Conservation (phyloP, 1,284 basidiomycete genomes). For the Heimioporus punctisporus region DNA sequence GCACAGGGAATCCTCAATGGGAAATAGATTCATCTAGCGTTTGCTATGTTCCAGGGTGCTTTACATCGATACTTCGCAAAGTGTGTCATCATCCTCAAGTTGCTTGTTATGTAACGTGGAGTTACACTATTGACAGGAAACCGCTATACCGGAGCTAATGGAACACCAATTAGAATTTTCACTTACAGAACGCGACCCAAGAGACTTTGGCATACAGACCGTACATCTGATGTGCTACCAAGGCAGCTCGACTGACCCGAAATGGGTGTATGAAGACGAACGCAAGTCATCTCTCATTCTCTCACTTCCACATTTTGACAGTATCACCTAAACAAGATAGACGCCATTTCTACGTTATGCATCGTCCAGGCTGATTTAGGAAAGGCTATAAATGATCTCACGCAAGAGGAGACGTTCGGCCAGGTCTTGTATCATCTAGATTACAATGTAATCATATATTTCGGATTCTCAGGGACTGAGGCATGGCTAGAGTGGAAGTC, state of each 20-base stretch:
- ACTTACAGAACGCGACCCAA: background rate
- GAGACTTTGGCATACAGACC: slow-evolving; percentile 6
- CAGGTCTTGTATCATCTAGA: slow-evolving; percentile 7
- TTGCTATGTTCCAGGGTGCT: slow-evolving; percentile 5
- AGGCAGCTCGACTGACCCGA: slow-evolving; percentile 2
- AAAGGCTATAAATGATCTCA: background rate
- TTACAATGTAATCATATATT: slow-evolving; percentile 11
- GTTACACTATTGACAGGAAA: too few species aligned
- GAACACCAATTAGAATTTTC: slow-evolving; percentile 1
- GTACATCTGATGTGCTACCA: slow-evolving; percentile 6
- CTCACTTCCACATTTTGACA: background rate
- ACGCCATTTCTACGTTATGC: slow-evolving; percentile 3
- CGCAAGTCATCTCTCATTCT: background rate
- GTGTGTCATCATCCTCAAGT: slow-evolving; percentile 4
- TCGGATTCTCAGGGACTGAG: slow-evolving; percentile 4
- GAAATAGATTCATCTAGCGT: slow-evolving; percentile 4
- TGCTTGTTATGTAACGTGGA: background rate
- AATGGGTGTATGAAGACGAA: slow-evolving; percentile 13
- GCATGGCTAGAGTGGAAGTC: slow-evolving; percentile 8
- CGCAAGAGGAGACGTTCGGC: background rate
- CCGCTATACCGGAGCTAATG: too few species aligned
- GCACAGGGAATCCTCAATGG: too few species aligned
- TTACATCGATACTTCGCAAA: slow-evolving; percentile 5
- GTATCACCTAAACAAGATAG: background rate
- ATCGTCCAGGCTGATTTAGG: slow-evolving; percentile 2